A percentile compares a stretch with the other conserved stretches of the same genome.
These are phyloP conservation scores for Emergomyces pasteurianus DNA, from an alignment of 2,329 filamentous ascomycete species.

Conservation along the genomic window DNA sequence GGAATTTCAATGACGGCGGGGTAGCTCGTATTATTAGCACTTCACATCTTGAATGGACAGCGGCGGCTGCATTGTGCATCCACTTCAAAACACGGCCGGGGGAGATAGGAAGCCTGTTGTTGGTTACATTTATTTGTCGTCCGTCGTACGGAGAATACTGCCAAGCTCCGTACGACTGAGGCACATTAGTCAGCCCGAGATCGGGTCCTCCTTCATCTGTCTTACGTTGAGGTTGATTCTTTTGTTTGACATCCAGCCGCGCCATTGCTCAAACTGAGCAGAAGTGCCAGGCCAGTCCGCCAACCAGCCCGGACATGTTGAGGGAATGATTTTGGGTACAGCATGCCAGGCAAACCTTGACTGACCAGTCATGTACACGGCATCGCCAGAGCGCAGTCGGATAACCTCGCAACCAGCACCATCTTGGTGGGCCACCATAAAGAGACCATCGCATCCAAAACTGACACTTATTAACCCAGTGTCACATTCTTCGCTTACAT, in stretches of 20 bases:
- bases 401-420: constrained; percentile 36
- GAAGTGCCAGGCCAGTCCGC: constrained; percentile 55
- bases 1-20: background rate
- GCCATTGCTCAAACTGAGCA: constrained; percentile 53
- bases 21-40: background rate
- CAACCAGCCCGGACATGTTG: constrained; percentile 66
- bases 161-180: background rate
- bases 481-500: constrained; percentile 77
- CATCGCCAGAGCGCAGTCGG: constrained; percentile 71
- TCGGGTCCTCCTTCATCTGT: constrained; percentile 55
- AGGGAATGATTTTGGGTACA: constrained; percentile 71
- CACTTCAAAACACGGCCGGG: background rate
- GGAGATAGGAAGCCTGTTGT: background rate
- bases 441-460: constrained; percentile 80
- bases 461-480: constrained; percentile 73
- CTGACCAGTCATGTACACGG: constrained; percentile 73
- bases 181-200: background rate
- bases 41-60: background rate
- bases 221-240: constrained; percentile 85
- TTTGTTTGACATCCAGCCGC: constrained; percentile 78
- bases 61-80: background rate
- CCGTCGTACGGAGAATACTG: background rate
- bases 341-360: constrained; percentile 91
- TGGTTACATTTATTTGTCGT: background rate
- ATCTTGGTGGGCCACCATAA: constrained; percentile 62